phyloP scores from a whole-genome alignment of 1,284 basidiomycete genomes.

The Pholiota adiposa region DNA sequence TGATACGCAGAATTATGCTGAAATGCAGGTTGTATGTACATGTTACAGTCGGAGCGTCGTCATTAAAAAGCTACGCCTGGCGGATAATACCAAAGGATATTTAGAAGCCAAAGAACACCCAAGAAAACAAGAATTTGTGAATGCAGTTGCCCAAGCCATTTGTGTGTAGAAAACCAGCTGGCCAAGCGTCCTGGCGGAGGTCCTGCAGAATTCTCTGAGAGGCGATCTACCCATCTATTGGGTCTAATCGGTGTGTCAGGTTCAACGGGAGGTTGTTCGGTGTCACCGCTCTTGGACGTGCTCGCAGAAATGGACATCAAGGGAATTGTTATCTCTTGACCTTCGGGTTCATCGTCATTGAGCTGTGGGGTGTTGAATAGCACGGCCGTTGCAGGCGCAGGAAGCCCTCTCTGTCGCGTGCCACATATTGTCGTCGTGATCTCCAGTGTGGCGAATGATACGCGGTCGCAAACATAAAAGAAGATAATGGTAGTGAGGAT shows the following conservation, averaged over 20 bases:
- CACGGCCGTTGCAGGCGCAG: constrained; percentile 27
- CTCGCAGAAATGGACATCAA: constrained; percentile 12
- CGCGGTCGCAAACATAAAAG: constrained; percentile 77
- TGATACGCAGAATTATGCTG: not conserved
- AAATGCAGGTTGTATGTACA: not conserved
- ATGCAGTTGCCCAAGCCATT: constrained; percentile 31
- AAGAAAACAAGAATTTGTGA: constrained; percentile 39
- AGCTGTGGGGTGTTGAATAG: constrained; percentile 18
- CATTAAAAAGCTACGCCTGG: constrained; percentile 8
- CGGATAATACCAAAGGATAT: constrained; percentile 56
- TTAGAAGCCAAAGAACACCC: constrained; percentile 58
- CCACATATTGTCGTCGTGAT: constrained; percentile 75
- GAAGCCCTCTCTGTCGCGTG: constrained; percentile 29
- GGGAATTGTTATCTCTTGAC: constrained; percentile 23
- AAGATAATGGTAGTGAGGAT: constrained; percentile 77
- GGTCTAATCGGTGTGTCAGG: constrained; percentile 42
- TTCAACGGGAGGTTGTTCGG: constrained; percentile 25
- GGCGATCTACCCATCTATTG: constrained; percentile 59
- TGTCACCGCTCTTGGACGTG: constrained; percentile 21
- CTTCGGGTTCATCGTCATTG: constrained; percentile 4
- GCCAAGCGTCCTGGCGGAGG: constrained; percentile 29
- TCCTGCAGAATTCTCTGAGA: constrained; percentile 43
- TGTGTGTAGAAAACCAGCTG: constrained; percentile 28
- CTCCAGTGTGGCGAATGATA: constrained; percentile 75
- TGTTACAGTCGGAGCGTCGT: no score